Percentiles rank a stretch among this genome's conserved stretches.
These are phyloP conservation scores for Croton laevigatus DNA, from an alignment of 441 rosid genomes.

Conservation along the genomic window DNA sequence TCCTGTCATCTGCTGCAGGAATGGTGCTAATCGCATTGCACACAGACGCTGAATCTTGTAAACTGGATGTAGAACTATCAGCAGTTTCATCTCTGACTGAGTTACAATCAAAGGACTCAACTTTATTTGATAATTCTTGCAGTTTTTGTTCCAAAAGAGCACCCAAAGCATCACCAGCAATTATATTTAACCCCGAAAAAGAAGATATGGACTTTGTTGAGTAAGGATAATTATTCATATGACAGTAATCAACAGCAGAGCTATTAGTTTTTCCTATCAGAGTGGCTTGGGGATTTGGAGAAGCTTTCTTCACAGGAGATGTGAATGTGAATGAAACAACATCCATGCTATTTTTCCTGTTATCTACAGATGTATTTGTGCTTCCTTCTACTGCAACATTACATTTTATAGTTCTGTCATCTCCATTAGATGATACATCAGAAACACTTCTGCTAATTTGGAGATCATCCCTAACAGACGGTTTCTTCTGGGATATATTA, in stretches of 20 bases:
- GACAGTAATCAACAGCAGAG: constrained; percentile 26
- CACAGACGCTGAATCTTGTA: constrained; percentile 35
- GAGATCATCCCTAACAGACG: constrained; percentile 29
- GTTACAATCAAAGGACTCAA: constrained; percentile 55
- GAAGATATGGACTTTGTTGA: constrained; percentile 24
- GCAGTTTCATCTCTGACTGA: constrained; percentile 43
- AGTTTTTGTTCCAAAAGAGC: constrained; percentile 78
- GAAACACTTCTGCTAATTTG: constrained; percentile 27
- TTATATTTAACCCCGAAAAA: constrained; percentile 39
- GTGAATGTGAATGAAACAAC: constrained; percentile 91
- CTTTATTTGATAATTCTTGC: constrained; percentile 57
- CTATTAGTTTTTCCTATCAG: constrained; percentile 24
- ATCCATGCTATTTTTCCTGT: constrained; percentile 55
- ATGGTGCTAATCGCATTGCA: constrained; percentile 28
- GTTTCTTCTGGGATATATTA: constrained; percentile 39
- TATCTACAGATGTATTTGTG: constrained; percentile 28
- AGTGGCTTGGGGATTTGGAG: constrained; percentile 27
- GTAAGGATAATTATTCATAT: constrained; percentile 23
- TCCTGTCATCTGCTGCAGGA: constrained; percentile 33
- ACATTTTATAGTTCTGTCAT: constrained; percentile 39
- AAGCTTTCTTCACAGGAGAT: constrained; percentile 59
- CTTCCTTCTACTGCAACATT: constrained; percentile 38
- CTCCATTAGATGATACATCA: constrained; percentile 35
- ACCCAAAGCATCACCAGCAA: constrained; percentile 55
- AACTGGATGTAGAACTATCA: constrained; percentile 40